These are phyloP conservation scores for Hypocreales sp. DNA, from an alignment of 2,329 filamentous ascomycete species.

Conservation along the genomic window DNA sequence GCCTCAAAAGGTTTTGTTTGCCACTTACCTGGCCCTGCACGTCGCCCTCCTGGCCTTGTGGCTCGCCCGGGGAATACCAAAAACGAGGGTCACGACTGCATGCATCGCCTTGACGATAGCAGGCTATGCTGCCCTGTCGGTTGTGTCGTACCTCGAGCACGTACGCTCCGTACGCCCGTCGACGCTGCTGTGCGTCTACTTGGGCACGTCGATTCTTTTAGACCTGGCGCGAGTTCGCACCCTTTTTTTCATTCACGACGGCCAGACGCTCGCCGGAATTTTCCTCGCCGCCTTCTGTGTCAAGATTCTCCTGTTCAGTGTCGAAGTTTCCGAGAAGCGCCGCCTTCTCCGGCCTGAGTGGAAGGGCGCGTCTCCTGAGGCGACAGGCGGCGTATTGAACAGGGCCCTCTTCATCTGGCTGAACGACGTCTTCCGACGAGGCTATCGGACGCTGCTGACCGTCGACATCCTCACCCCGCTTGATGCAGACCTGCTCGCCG, in stretches of 20 bases:
- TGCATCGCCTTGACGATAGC: conserved; percentile 5
- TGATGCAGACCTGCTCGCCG: conserved; percentile 5
- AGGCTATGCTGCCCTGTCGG: conserved; percentile 5
- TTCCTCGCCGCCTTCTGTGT: conserved; percentile 10
- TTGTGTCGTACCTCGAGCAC: conserved; percentile 17
- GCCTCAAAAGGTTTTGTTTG: conserved; percentile 1
- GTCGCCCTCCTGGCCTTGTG: conserved; percentile 7
- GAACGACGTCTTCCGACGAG: conserved; percentile 11
- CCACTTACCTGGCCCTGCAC: conserved; percentile 4
- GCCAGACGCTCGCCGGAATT: conserved; percentile 8
- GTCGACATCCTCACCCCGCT: conserved; percentile 6
- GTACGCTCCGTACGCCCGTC: conserved; percentile 15
- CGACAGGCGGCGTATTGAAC: conserved; percentile 14
- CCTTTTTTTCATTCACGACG: conserved; percentile 12
- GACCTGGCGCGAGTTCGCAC: conserved; percentile 17
- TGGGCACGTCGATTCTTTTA: conserved; percentile 14
- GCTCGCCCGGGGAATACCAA: conserved; percentile 3
- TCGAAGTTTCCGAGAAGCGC: conserved; percentile 15
- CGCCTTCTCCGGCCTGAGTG: conserved; percentile 7
- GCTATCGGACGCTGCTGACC: conserved; percentile 10
- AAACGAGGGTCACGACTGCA: conserved; percentile 6
- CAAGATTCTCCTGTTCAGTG: conserved; percentile 13
- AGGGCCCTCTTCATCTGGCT: conserved; percentile 17
- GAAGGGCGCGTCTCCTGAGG: conserved; percentile 11
- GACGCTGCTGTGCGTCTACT: conserved; percentile 12